Evolutionary conservation across 345 rosid genomes (phyloP).

Genomic region (Citropsis articulata): DNA sequence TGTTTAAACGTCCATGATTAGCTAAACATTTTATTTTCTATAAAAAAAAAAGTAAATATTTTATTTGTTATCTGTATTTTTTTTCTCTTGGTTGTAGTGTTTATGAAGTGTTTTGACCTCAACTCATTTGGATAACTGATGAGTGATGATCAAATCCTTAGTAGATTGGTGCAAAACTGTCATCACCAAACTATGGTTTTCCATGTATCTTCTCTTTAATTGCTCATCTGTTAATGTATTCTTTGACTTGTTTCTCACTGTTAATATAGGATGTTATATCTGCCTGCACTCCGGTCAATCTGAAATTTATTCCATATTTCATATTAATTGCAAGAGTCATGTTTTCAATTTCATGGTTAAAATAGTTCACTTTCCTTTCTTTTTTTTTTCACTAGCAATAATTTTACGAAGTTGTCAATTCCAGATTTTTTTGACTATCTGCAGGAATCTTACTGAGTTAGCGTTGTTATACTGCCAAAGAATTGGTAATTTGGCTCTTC

Average conservation of each 20-base stretch:
- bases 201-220: neutral
- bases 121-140: neutral
- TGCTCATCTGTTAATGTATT: neutral
- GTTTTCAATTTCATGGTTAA: neutral
- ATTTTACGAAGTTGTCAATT: conserved; percentile 1
- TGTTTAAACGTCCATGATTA: neutral
- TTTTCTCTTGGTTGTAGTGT: too few relatives aligned
- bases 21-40: too few relatives aligned
- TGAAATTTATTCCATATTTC: neutral
- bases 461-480: conserved; percentile 85
- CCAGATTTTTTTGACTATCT: conserved; percentile 25
- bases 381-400: neutral
- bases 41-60: neutral
- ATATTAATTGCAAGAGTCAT: neutral
- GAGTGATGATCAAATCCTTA: neutral
- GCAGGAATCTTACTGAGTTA: conserved; percentile 78
- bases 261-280: neutral
- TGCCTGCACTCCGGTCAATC: neutral
- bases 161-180: neutral
- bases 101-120: conserved; percentile 6
- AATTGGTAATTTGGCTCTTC: conserved; percentile 62
- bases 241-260: neutral
- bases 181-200: neutral
- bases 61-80: neutral
- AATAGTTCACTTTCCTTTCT: neutral